Evolutionary conservation across 257 asterid species (phyloP).

Genomic region (Mitragyna speciosa): DNA sequence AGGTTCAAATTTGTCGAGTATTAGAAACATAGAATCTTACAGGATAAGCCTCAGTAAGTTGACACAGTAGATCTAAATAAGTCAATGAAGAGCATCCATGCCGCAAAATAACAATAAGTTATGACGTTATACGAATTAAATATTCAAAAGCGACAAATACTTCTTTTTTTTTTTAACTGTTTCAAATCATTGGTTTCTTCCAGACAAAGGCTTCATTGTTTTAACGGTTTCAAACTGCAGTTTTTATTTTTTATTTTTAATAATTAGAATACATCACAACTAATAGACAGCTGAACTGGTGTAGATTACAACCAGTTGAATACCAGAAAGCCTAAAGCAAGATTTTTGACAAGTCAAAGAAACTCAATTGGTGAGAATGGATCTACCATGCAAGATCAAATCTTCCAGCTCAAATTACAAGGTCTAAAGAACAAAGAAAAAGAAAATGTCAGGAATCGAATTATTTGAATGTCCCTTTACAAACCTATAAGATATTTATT

Average conservation of each 20-base stretch:
- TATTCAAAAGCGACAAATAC: background rate
- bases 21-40: background rate
- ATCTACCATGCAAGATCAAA: background rate
- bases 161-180: background rate
- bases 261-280: background rate
- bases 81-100: background rate
- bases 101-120: background rate
- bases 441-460: background rate
- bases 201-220: background rate
- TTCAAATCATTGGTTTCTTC: background rate
- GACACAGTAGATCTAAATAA: background rate
- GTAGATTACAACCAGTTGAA: background rate
- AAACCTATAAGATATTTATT: background rate
- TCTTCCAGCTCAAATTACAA: background rate
- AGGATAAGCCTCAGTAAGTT: slow-evolving; percentile 8
- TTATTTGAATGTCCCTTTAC: background rate
- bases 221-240: background rate
- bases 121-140: background rate
- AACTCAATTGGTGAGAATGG: background rate
- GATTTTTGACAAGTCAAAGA: background rate
- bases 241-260: no score
- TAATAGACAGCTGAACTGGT: background rate
- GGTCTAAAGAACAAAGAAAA: background rate
- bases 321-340: background rate
- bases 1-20: background rate